phyloP scores from a whole-genome alignment of 208 protist genomes.

The Acanthamoeba lenticulata region DNA sequence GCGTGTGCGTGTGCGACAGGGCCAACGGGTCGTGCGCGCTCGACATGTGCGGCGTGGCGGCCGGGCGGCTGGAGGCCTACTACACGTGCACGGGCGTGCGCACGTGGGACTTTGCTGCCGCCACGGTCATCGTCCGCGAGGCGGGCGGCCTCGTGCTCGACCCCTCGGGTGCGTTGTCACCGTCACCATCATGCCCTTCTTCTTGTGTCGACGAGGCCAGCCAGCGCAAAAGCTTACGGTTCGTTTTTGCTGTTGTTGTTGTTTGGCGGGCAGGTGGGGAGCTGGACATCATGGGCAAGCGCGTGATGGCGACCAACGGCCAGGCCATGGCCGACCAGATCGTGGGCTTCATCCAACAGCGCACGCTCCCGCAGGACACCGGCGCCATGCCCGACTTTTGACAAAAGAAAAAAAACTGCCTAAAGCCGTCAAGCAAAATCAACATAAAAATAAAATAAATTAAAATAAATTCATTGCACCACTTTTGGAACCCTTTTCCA shows the following conservation, averaged over 20 bases:
- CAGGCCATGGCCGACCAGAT: not conserved
- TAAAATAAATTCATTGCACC: too few species aligned
- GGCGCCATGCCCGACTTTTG: not conserved
- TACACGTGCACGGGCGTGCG: conserved; percentile 82
- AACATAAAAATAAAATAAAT: too few species aligned
- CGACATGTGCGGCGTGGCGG: conserved; percentile 78
- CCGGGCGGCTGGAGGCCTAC: conserved; percentile 76
- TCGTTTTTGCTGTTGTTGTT: not conserved
- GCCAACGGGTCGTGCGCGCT: conserved; percentile 76
- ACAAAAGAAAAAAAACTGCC: too few species aligned
- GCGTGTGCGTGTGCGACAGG: conserved; percentile 26
- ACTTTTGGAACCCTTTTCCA: too few species aligned
- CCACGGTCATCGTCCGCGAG: conserved; percentile 73
- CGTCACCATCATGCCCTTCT: not conserved
- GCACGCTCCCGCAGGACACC: not conserved
- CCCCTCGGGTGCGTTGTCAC: not conserved
- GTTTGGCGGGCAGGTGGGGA: not conserved
- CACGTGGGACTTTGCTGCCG: conserved; percentile 80
- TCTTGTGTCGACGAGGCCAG: not conserved
- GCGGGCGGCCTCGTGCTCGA: conserved; percentile 73
- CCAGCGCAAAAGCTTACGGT: not conserved
- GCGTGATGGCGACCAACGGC: not conserved
- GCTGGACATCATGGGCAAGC: conserved; percentile 2
- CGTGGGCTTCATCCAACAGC: not conserved
- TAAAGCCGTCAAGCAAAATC: too few species aligned